phyloP scores from a whole-genome alignment of 345 rosid genomes.

The Populus alba region DNA sequence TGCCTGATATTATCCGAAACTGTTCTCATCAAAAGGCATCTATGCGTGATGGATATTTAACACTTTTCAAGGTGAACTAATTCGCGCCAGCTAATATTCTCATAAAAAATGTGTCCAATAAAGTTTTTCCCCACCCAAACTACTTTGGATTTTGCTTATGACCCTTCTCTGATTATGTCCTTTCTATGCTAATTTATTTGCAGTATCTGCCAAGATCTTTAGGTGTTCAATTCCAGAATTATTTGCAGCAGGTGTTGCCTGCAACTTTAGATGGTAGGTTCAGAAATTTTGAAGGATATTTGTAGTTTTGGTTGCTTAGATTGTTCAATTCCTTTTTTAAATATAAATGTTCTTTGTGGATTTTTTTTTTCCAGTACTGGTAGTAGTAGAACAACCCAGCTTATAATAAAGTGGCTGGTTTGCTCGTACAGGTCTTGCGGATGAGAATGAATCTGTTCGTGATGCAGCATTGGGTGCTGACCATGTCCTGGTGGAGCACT shows the following conservation, averaged over 20 bases:
- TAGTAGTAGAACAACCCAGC: background rate
- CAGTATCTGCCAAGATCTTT: conserved; percentile 94
- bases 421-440: conserved; percentile 76
- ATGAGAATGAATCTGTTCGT: conserved; percentile 99
- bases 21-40: conserved; percentile 93
- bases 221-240: conserved; percentile 91
- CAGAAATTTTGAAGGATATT: conserved; percentile 1
- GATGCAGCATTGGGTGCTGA: conserved; percentile 99
- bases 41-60: conserved; percentile 96
- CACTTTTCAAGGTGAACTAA: conserved; percentile 78
- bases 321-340: background rate
- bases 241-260: conserved; percentile 89
- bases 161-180: background rate
- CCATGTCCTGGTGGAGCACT: conserved; percentile 95
- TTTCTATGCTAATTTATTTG: conserved; percentile 19
- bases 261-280: conserved; percentile 84
- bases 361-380: too few relatives aligned
- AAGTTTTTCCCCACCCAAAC: too few relatives aligned
- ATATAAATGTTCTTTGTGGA: too few relatives aligned
- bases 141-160: background rate
- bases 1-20: conserved; percentile 85
- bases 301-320: conserved; percentile 5
- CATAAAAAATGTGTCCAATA: too few relatives aligned
- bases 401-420: conserved; percentile 10
- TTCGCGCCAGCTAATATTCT: too few relatives aligned